These are phyloP conservation scores for Candida andamanensis DNA, from an alignment of 805 yeast species.

Conservation along the genomic window DNA sequence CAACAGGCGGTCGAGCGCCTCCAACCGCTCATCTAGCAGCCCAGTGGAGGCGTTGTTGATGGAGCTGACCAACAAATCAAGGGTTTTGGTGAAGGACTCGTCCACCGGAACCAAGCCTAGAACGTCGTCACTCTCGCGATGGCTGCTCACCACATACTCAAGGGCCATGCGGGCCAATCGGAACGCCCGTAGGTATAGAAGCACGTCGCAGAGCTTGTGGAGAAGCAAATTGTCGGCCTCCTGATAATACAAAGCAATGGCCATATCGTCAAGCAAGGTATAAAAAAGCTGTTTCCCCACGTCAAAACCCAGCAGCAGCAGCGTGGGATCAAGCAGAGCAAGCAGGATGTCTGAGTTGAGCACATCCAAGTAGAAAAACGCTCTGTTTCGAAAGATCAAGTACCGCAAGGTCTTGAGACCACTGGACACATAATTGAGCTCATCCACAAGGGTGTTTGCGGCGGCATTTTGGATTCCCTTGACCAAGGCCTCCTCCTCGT, in stretches of 20 bases:
- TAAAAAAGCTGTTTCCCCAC: slow-evolving; percentile 24
- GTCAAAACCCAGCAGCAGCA: not conserved
- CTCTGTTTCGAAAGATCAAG: slow-evolving; percentile 76
- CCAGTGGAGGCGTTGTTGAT: not conserved
- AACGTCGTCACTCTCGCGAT: slow-evolving; percentile 37
- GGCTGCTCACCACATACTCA: slow-evolving; percentile 53
- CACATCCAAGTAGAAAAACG: slow-evolving; percentile 55
- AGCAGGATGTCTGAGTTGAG: slow-evolving; percentile 17
- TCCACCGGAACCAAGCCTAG: slow-evolving; percentile 24
- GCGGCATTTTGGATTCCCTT: slow-evolving; percentile 38
- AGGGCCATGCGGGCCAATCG: slow-evolving; percentile 51
- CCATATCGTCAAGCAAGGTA: slow-evolving; percentile 56
- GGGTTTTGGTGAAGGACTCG: slow-evolving; percentile 3
- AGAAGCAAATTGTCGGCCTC: slow-evolving; percentile 61
- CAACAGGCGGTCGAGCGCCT: slow-evolving; percentile 8
- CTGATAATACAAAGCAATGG: slow-evolving; percentile 58
- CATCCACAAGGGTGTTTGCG: slow-evolving; percentile 30
- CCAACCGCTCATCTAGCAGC: not conserved
- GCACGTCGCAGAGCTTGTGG: slow-evolving; percentile 46
- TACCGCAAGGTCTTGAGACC: slow-evolving; percentile 70
- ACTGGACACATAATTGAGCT: slow-evolving; percentile 50
- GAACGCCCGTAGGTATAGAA: slow-evolving; percentile 42
- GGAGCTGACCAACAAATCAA: not conserved
- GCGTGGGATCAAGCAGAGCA: slow-evolving; percentile 3
- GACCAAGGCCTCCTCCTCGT: slow-evolving; percentile 33